Percentiles rank a stretch among this genome's conserved stretches.
These are phyloP conservation scores for Eucalyptus viminalis DNA, from an alignment of 345 rosid genomes.

Conservation along the genomic window DNA sequence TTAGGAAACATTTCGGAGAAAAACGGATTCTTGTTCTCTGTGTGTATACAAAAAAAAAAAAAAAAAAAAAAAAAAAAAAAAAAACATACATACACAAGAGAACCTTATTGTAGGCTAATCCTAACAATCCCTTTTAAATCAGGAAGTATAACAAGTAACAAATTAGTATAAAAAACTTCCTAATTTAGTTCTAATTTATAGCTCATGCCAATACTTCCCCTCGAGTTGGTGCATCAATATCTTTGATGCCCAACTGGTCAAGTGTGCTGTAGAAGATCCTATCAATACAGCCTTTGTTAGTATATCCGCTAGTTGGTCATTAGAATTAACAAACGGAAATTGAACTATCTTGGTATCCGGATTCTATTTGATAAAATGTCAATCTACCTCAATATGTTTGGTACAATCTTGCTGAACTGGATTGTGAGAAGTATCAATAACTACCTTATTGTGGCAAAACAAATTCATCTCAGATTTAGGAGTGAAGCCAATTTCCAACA, in stretches of 20 bases:
- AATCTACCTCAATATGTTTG: background rate
- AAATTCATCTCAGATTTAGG: background rate
- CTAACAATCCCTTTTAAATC: background rate
- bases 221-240: background rate
- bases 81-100: background rate
- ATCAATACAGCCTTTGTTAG: background rate
- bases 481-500: background rate
- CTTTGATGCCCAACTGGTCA: background rate
- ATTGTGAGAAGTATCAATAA: background rate
- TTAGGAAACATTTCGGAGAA: background rate
- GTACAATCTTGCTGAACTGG: rapidly evolving
- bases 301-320: background rate
- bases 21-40: background rate
- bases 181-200: no score
- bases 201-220: background rate
- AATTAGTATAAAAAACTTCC: no score
- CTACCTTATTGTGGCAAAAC: background rate
- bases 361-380: background rate
- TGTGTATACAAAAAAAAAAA: no score
- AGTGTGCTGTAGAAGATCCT: background rate
- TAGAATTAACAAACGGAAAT: no score
- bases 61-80: no score
- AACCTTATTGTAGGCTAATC: background rate
- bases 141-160: background rate
- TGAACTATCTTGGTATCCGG: background rate